phyloP scores from a whole-genome alignment of 2,329 filamentous ascomycete genomes.

The Erysiphe neolycopersici region DNA sequence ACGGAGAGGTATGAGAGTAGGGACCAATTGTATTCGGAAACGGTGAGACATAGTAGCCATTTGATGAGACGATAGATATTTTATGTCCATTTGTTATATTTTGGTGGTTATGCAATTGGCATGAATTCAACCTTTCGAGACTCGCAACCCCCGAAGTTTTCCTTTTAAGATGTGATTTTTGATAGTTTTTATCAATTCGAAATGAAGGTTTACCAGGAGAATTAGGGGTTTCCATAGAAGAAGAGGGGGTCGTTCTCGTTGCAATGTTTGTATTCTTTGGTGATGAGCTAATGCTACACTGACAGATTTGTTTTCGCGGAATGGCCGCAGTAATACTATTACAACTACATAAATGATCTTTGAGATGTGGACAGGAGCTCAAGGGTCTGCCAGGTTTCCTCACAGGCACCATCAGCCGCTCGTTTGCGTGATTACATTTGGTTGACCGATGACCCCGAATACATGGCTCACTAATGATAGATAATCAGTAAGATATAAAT shows the following conservation, averaged over 20 bases:
- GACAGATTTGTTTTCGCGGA: constrained; percentile 28
- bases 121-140: constrained; percentile 26
- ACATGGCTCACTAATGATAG: constrained; percentile 32
- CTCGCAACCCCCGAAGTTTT: constrained; percentile 25
- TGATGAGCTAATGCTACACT: constrained; percentile 18
- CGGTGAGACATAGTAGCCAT: constrained; percentile 6
- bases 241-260: constrained; percentile 1
- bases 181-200: constrained; percentile 9
- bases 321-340: constrained; percentile 36
- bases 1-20: constrained; percentile 4
- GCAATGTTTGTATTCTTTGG: constrained; percentile 2
- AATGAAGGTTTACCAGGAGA: constrained; percentile 11
- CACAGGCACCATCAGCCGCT: constrained; percentile 42
- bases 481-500: no score
- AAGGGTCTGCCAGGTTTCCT: constrained; percentile 45
- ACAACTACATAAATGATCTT: constrained; percentile 25
- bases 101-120: constrained; percentile 21
- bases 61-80: constrained; percentile 1
- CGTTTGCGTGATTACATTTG: constrained; percentile 41
- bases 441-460: constrained; percentile 53
- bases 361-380: constrained; percentile 39
- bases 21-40: constrained; percentile 8
- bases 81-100: neutral
- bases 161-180: constrained; percentile 6
- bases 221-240: constrained; percentile 11